Evolutionary conservation across 257 asterid genomes (phyloP).

Genomic region (Jaltomata sinuosa): DNA sequence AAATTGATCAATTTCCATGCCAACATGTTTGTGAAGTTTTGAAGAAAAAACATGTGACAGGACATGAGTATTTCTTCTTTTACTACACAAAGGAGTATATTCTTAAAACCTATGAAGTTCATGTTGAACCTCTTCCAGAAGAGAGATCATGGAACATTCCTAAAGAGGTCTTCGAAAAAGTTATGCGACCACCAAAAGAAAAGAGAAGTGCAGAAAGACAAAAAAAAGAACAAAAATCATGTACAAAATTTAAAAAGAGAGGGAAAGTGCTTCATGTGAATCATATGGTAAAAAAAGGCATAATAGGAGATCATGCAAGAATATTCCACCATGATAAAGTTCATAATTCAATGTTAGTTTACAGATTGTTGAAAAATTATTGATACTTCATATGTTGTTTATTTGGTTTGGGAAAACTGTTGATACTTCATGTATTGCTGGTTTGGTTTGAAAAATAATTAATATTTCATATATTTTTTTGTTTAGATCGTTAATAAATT

Average conservation of each 20-base stretch:
- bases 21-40: background rate
- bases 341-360: too few species aligned
- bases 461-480: too few species aligned
- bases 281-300: background rate
- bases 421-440: too few species aligned
- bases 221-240: background rate
- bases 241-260: background rate
- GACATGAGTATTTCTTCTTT: background rate
- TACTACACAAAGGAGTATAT: background rate
- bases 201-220: background rate
- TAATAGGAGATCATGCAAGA: background rate
- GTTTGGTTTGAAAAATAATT: too few species aligned
- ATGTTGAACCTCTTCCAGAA: background rate
- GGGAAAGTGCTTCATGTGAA: background rate
- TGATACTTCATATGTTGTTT: too few species aligned
- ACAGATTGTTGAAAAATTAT: too few species aligned
- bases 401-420: too few species aligned
- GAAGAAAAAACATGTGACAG: background rate
- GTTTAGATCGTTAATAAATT: too few species aligned
- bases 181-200: background rate
- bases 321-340: too few species aligned
- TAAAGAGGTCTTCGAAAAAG: background rate
- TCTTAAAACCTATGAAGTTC: background rate
- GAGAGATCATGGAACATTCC: background rate
- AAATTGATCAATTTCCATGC: background rate